Conservation (phyloP, 768 basidiomycete genomes). For the Podaxis sp. region DNA sequence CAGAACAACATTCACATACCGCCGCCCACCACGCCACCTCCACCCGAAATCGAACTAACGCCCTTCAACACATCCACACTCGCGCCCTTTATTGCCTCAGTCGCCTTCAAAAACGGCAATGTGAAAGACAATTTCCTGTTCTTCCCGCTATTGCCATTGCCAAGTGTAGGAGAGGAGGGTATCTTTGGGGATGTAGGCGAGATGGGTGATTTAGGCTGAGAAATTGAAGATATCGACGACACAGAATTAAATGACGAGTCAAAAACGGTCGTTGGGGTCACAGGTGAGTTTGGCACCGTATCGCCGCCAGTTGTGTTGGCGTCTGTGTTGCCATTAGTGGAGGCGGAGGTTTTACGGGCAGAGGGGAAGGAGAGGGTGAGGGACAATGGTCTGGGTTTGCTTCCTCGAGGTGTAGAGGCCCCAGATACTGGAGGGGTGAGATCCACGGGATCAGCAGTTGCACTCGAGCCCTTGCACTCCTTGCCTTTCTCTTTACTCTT, state of each 20-base stretch:
- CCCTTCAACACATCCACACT: constrained; percentile 42
- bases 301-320: background rate
- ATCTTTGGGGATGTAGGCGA: background rate
- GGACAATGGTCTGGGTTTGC: background rate
- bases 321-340: background rate
- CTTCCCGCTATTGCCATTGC: background rate
- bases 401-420: background rate
- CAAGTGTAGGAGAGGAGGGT: background rate
- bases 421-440: background rate
- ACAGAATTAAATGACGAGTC: background rate
- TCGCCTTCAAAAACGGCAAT: constrained; percentile 29
- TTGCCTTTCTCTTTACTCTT: background rate
- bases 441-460: too few relatives aligned
- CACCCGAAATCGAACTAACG: constrained; percentile 34
- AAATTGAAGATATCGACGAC: background rate
- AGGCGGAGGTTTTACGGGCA: background rate
- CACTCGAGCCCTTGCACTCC: too few relatives aligned
- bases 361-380: background rate
- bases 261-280: background rate
- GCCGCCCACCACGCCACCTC: background rate
- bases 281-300: constrained; percentile 2
- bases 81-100: constrained; percentile 24
- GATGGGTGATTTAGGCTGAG: constrained; percentile 1
- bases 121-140: constrained; percentile 28
- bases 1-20: background rate